Base-by-base conservation (phyloP, 2,329 filamentous ascomycete species). In the Cladorrhinum sp. region DNA sequence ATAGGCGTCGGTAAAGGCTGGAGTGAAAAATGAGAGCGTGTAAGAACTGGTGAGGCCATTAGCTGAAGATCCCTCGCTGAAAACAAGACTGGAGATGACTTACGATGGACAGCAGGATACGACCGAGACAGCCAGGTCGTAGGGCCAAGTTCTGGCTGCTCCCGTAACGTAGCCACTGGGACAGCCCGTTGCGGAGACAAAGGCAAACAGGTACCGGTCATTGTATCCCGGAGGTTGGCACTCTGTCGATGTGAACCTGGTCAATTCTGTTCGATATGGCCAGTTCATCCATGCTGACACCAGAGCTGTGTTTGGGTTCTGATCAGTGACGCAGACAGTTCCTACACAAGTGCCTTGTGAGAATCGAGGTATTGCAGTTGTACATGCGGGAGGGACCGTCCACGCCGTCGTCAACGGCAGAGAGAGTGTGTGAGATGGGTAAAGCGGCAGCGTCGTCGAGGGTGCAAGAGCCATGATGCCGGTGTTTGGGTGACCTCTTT, bases 61-160 rank as follows among this genome's bases (percentile, higher is more conserved):
- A 32, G 29, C 13, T 13, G 29, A n/a, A n/a, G n/a, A n/a, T n/a
- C n/a, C n/a, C n/a, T n/a, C n/a, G n/a, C n/a, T n/a, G n/a, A n/a
- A n/a, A 9, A 25, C 13, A 25, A 9, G 10, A 8, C 18, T 3
- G 51, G 18, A 16, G 22, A 27, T 7, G 18, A 55, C 53, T 48
- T 18, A 56, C 53, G 32, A 25, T 9, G 53, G 53, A 48, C 53
- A 56, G 29, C 53, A 56, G 10, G 36, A 23, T 9, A 45, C 25
- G 18, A 56, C 53, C 13, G 29, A 24, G 3, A 56, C 7, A 7
- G n/a, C 53, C 13, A 24, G 12, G 7, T 24, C 29, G 13, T 23
- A 56, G 2, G 22, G 25, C 32, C 24, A 38, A 24, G 16, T 56
- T 5, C 18, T 45, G 20, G 22, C 38, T 12, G 23, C 18, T 2